Conservation (phyloP, 805 yeast species). For the Lipomyces orientalis region DNA sequence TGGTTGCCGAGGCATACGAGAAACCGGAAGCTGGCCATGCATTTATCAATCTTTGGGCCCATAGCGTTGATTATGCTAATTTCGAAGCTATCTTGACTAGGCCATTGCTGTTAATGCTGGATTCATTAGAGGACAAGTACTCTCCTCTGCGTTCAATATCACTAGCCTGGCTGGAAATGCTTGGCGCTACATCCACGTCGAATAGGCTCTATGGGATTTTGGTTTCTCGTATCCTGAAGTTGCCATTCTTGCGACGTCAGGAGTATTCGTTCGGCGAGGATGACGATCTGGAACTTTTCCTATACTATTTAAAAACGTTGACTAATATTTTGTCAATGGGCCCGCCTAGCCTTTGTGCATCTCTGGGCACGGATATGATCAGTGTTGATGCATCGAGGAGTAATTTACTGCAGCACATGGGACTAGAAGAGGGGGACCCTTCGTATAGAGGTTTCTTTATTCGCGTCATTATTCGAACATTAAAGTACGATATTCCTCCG, state of each 20-base stretch:
- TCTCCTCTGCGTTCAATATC: slow-evolving; percentile 45
- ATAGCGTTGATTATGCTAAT: slow-evolving; percentile 58
- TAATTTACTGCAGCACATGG: slow-evolving; percentile 35
- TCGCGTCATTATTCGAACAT: slow-evolving; percentile 34
- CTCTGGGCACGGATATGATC: slow-evolving; percentile 63
- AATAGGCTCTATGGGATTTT: slow-evolving; percentile 66
- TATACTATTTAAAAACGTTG: slow-evolving; percentile 64
- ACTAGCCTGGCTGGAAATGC: slow-evolving; percentile 37
- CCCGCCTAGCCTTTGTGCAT: slow-evolving; percentile 49
- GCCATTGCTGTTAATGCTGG: slow-evolving; percentile 72
- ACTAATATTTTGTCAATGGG: slow-evolving; percentile 58
- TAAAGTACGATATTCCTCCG: slow-evolving; percentile 33
- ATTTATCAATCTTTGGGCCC: slow-evolving; percentile 75
- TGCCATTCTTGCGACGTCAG: slow-evolving; percentile 46
- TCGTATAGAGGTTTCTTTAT: slow-evolving; percentile 36
- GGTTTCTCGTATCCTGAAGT: slow-evolving; percentile 58
- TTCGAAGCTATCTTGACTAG: slow-evolving; percentile 57
- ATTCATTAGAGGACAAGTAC: slow-evolving; percentile 57
- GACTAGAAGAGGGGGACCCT: slow-evolving; percentile 37
- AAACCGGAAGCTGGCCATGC: slow-evolving; percentile 56
- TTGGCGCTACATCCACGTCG: slow-evolving; percentile 42
- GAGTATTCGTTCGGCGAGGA: slow-evolving; percentile 45
- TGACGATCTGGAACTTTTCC: slow-evolving; percentile 68
- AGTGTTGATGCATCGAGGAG: slow-evolving; percentile 37
- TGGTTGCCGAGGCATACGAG: slow-evolving; percentile 51